phyloP scores from a whole-genome alignment of 257 asterid genomes.

The Lycium barbarum region DNA sequence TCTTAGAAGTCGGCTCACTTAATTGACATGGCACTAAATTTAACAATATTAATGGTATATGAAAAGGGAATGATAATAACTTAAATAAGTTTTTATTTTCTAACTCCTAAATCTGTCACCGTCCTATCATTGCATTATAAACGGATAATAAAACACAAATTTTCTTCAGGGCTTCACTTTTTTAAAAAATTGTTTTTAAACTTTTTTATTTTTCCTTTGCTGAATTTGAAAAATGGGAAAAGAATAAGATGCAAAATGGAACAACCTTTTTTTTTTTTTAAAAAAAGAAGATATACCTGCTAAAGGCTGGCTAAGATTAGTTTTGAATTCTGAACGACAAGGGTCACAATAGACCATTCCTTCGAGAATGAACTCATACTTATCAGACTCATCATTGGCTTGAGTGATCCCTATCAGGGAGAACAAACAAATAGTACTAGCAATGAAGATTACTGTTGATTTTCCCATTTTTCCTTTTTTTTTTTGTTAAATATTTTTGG shows the following conservation, averaged over 20 bases:
- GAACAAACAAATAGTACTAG: conserved; percentile 43
- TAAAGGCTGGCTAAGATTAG: conserved; percentile 46
- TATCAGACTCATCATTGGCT: conserved; percentile 19
- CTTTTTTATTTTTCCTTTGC: too few species aligned
- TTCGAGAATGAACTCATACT: conserved; percentile 41
- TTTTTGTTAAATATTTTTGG: background rate
- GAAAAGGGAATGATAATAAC: background rate
- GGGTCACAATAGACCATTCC: conserved; percentile 66
- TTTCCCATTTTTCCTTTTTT: conserved; percentile 44
- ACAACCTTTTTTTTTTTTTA: too few species aligned
- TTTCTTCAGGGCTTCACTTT: too few species aligned
- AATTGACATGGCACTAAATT: background rate
- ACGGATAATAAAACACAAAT: too few species aligned
- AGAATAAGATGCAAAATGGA: background rate
- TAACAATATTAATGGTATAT: background rate
- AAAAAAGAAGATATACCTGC: conserved; percentile 36
- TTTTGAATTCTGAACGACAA: conserved; percentile 53
- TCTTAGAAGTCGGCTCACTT: background rate
- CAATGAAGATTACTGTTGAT: conserved; percentile 40
- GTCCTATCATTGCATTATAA: too few species aligned
- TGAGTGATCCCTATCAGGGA: conserved; percentile 11
- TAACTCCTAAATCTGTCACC: background rate
- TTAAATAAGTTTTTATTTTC: too few species aligned
- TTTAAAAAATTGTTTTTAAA: background rate
- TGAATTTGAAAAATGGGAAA: background rate